Base-by-base conservation (phyloP, 805 yeast species). In the Priceomyces castillae region DNA sequence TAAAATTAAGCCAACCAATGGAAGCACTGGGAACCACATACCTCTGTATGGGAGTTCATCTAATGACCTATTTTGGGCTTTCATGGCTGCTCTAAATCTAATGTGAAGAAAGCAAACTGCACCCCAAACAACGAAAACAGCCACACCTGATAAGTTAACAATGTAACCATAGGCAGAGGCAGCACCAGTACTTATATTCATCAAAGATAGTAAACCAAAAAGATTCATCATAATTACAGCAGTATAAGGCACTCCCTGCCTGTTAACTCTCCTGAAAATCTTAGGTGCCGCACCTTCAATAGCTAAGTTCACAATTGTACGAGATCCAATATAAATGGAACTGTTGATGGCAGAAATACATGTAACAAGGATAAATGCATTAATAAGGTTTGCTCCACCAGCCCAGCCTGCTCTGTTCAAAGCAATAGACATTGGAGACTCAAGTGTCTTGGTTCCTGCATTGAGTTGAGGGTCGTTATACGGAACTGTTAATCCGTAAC, bases 291-390 rank as follows among this genome's bases (percentile, higher is more conserved):
- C 70, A 1, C 82, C 80, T 43, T 76, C 81, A 46, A 74, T 67
- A 4, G 89, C 81, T 72, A 84, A 73, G 42, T 77, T 80, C 48
- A 83, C 78, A 11, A 84, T 67, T 1, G 88, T 76, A 59, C 90
- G 71, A 2, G 87, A 78, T 9, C 86, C 87, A 59, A 84, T 74
- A 59, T 79, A 84, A 41, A 84, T 78, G 28, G 85, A 77, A 34
- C 85, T 74, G 63, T 84, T 84, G 54, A 83, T 78, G 4, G 90
- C 86, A 25, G 86, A 80, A 34, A 85, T 60, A 53, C 86, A 78
- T 2, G 85, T 81, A 11, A 82, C 56, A 45, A 82, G 64, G 48
- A 84, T 76, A 53, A 85, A 76, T 0, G 88, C 80, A 49, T 81
- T 81, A 50, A 81, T 67, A 47, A 81, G 69, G 53, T 82, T 77